Evolutionary conservation across 805 yeast genomes (phyloP).

Genomic region (Candida michaelii): DNA sequence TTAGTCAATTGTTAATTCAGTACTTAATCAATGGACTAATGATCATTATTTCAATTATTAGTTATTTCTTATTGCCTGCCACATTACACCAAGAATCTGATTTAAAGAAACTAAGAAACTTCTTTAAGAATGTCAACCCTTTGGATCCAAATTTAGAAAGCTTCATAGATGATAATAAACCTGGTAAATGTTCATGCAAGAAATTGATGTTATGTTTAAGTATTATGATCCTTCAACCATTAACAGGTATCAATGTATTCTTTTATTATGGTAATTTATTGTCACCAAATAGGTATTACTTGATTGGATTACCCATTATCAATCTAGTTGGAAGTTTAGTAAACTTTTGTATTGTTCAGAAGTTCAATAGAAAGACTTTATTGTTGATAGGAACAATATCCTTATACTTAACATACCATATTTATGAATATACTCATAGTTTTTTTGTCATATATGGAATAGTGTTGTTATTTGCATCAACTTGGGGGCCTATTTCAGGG

Average conservation of each 20-base stretch:
- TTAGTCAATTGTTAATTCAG: constrained; percentile 8
- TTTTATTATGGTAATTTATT: constrained; percentile 28
- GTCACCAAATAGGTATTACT: constrained; percentile 3
- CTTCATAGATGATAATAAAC: not conserved
- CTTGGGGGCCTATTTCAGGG: constrained; percentile 37
- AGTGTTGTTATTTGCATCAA: constrained; percentile 13
- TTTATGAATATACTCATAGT: constrained; percentile 3
- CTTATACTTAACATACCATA: not conserved
- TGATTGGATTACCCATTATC: constrained; percentile 9
- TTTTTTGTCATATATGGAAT: constrained; percentile 6
- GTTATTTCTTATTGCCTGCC: constrained; percentile 10
- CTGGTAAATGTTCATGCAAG: constrained; percentile 8
- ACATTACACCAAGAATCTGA: constrained; percentile 10
- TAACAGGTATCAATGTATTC: constrained; percentile 34
- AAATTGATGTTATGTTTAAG: constrained; percentile 21
- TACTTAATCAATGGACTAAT: constrained; percentile 7
- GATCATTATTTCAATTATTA: constrained; percentile 6
- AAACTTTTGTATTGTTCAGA: constrained; percentile 4
- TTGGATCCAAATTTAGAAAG: not conserved
- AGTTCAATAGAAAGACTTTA: constrained; percentile 8
- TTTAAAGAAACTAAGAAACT: not conserved
- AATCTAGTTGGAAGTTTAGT: constrained; percentile 14
- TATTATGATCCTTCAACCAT: constrained; percentile 33
- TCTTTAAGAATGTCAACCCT: constrained; percentile 4
- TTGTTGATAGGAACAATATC: constrained; percentile 8